These are phyloP conservation scores for Lotus japonicus DNA, from an alignment of 306 rosid species.

Conservation along the genomic window DNA sequence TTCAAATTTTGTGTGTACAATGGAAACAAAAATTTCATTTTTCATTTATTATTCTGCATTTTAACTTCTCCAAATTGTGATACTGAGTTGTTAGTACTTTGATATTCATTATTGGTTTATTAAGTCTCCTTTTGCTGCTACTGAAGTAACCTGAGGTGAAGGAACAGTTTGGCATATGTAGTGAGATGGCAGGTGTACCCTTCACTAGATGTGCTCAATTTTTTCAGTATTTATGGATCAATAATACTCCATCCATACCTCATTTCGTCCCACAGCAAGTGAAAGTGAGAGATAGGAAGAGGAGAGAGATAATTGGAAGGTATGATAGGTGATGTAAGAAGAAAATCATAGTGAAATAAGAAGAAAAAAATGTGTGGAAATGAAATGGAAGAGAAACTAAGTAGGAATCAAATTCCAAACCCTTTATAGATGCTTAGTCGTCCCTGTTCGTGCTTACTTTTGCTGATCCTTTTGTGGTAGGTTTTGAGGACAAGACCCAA, in stretches of 20 bases:
- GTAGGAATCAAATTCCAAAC: no score
- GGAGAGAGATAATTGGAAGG: no score
- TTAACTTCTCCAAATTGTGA: conserved; percentile 2
- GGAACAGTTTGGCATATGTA: background rate
- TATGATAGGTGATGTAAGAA: no score
- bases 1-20: conserved; percentile 37
- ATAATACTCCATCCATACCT: no score
- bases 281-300: no score
- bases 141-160: conserved; percentile 19
- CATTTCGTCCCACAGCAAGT: no score
- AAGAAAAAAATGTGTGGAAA: no score
- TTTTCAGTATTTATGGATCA: conserved; percentile 18
- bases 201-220: conserved; percentile 10
- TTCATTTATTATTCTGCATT: conserved; percentile 1
- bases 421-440: conserved; percentile 30
- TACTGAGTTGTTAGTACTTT: background rate
- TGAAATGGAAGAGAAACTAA: no score
- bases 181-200: conserved; percentile 12
- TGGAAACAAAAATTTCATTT: conserved; percentile 37
- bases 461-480: conserved; percentile 36
- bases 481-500: conserved; percentile 35
- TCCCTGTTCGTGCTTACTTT: conserved; percentile 15
- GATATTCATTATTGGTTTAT: background rate
- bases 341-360: no score
- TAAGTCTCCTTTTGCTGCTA: background rate